phyloP scores from a whole-genome alignment of 768 basidiomycete species.

The Hericium erinaceus region DNA sequence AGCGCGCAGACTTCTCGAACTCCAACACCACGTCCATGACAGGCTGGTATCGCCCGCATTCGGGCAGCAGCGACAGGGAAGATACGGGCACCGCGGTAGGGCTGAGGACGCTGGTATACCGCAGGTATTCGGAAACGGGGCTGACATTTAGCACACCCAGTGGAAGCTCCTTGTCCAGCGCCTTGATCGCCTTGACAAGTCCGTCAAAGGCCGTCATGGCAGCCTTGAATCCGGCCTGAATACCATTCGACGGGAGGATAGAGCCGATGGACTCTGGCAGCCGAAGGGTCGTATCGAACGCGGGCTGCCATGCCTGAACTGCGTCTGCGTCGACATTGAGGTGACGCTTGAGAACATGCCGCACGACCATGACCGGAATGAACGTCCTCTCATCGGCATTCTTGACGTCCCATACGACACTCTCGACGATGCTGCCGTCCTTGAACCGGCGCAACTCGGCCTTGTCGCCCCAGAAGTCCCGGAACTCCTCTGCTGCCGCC shows the following conservation, averaged over 20 bases:
- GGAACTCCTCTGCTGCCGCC: constrained; percentile 49
- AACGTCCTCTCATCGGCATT: constrained; percentile 71
- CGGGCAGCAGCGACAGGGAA: constrained; percentile 41
- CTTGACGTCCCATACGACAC: constrained; percentile 92
- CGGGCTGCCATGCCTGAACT: constrained; percentile 48
- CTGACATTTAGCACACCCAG: constrained; percentile 70
- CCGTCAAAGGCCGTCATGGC: constrained; percentile 73
- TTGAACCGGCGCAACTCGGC: constrained; percentile 93
- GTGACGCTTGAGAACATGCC: constrained; percentile 67
- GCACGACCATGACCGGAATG: constrained; percentile 67
- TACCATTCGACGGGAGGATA: constrained; percentile 26
- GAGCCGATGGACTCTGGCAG: constrained; percentile 48
- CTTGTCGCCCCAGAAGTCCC: constrained; percentile 83
- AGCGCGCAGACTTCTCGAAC: constrained; percentile 86
- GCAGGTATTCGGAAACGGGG: constrained; percentile 61
- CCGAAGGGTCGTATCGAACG: constrained; percentile 49
- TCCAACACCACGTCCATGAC: constrained; percentile 72
- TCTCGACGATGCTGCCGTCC: constrained; percentile 86
- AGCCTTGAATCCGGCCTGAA: constrained; percentile 54
- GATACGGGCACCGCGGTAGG: constrained; percentile 62
- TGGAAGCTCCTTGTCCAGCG: constrained; percentile 62
- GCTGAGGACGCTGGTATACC: constrained; percentile 79
- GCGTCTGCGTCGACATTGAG: constrained; percentile 51
- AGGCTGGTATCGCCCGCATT: constrained; percentile 55
- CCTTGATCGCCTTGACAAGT: constrained; percentile 68